These are phyloP conservation scores for Penicillium sp. DNA, from an alignment of 2,329 filamentous ascomycete species.

Conservation along the genomic window DNA sequence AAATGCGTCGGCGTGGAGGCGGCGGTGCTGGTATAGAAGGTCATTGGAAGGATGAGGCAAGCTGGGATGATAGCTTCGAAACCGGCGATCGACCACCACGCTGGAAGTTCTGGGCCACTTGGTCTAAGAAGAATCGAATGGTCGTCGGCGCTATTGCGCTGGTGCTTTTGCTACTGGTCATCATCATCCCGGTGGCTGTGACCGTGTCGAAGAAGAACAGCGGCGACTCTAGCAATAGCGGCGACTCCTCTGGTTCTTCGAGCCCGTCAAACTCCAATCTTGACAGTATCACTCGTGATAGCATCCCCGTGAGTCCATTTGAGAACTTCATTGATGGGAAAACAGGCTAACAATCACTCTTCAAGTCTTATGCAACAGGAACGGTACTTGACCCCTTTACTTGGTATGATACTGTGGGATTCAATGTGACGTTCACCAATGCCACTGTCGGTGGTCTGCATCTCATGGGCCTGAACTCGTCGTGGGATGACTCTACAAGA, in stretches of 20 bases:
- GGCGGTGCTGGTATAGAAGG: constrained; percentile 44
- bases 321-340: not conserved
- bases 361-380: constrained; percentile 63
- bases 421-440: constrained; percentile 93
- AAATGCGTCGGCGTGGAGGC: constrained; percentile 46
- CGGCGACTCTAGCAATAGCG: constrained; percentile 20
- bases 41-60: constrained; percentile 56
- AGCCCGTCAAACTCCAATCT: constrained; percentile 52
- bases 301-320: constrained; percentile 58
- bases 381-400: constrained; percentile 85
- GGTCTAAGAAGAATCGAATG: constrained; percentile 44
- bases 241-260: constrained; percentile 28
- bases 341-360: constrained; percentile 15
- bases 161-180: constrained; percentile 61
- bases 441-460: constrained; percentile 83
- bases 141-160: constrained; percentile 61
- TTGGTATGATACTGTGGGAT: constrained; percentile 87
- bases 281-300: constrained; percentile 57
- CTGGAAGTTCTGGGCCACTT: constrained; percentile 39
- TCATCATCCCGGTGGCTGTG: constrained; percentile 71
- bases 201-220: constrained; percentile 67
- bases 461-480: constrained; percentile 82
- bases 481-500: constrained; percentile 80
- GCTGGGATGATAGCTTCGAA: constrained; percentile 32
- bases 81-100: constrained; percentile 35